These are phyloP conservation scores for Endocalyx cinctus DNA, from an alignment of 2,329 filamentous ascomycete genomes.

Conservation along the genomic window DNA sequence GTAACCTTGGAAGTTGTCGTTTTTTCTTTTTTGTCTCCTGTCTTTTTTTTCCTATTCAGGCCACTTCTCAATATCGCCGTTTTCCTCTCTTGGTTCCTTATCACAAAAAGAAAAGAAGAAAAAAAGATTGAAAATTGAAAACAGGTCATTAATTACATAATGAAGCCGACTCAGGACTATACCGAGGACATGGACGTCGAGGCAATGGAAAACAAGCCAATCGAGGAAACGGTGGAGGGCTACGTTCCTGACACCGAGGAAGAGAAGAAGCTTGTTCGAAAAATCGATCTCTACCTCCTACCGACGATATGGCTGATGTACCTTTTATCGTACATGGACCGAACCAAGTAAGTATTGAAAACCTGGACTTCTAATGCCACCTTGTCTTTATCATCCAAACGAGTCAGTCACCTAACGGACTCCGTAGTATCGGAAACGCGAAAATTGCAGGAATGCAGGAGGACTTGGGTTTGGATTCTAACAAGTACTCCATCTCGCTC, in stretches of 20 bases:
- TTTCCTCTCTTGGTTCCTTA: no score
- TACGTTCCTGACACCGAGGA: constrained; percentile 26
- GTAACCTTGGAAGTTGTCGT: no score
- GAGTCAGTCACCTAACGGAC: no score
- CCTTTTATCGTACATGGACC: constrained; percentile 55
- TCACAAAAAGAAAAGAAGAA: no score
- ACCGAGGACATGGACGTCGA: constrained; percentile 11
- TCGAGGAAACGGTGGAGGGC: constrained; percentile 14
- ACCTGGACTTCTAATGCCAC: neutral
- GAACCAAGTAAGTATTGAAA: constrained; percentile 37
- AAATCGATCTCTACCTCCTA: constrained; percentile 35
- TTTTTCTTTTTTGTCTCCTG: no score
- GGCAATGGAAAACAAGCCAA: constrained; percentile 3
- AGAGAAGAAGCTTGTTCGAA: constrained; percentile 30
- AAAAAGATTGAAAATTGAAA: no score
- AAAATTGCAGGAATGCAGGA: constrained; percentile 46
- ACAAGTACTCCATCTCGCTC: constrained; percentile 56
- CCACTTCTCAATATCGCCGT: no score
- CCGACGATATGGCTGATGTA: constrained; percentile 56
- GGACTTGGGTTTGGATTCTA: constrained; percentile 48
- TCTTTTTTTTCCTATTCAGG: no score
- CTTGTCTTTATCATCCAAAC: neutral
- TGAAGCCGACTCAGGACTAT: no score
- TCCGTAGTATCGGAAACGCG: constrained; percentile 43
- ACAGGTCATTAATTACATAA: no score